Base-by-base conservation (phyloP, 2,329 filamentous ascomycete genomes). In the Trichophyton schoenleinii region DNA sequence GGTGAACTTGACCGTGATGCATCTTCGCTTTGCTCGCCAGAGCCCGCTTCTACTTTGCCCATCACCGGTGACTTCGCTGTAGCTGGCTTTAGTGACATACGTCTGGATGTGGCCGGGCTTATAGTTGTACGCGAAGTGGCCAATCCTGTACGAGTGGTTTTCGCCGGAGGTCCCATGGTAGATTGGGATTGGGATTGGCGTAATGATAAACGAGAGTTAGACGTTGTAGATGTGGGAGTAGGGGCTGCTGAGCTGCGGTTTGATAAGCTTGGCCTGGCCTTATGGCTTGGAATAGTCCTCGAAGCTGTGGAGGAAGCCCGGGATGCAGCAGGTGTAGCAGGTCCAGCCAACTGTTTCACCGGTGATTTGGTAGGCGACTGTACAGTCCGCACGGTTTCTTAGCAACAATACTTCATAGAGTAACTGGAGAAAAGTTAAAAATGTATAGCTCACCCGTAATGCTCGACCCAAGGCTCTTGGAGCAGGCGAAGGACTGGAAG, bases 351-450 rank as follows among this genome's bases (percentile, higher is more conserved):
- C 67, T 88, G 87, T 70, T 94, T 94, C 2, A 87, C 89, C 1
- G 89, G 89, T 0, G 88, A 91, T 68, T 89, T 91, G 0, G 83
- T 86, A 1, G 89, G 88, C 62, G 87, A 90, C 85, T 91, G 69
- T 44, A 66, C 46, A 36, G 11, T 8, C 9, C 28, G 18, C n/a
- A 55, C 28, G 6, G 3, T 4, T n/a, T 44, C 15, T 55, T 55
- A 55, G 28, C 3, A 36, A 55, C 8, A 20, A 28, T 25, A 18
- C 5, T 18, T 20, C 1, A n/a, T 34, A 34, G 15, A 36, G n/a
- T 28, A 7, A 11, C 22, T 28, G 49, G 3, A 55, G n/a, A 34
- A 34, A 7, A 13, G 13, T 34, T 25, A 34, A 36, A 36, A 31
- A 28, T 4, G 11, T 36, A 28, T 55, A 52, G 59, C 63, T 46